phyloP scores from a whole-genome alignment of 2,329 filamentous ascomycete species.

The Talaromyces sp. region DNA sequence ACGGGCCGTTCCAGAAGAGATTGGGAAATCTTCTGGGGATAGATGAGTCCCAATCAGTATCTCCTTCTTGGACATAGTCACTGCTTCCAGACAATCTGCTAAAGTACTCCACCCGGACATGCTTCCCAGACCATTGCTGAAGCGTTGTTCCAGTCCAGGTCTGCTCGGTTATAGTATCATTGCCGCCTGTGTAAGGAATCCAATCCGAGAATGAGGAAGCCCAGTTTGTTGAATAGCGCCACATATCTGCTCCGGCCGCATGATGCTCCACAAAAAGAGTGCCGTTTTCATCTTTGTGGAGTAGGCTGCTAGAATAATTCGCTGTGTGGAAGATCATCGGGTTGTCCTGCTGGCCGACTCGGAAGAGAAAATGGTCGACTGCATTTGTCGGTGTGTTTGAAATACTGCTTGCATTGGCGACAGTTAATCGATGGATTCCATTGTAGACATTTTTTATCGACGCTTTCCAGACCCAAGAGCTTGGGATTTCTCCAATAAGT shows the following conservation, averaged over 20 bases:
- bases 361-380: conserved; percentile 57
- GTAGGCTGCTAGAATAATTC: conserved; percentile 54
- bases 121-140: conserved; percentile 57
- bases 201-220: conserved; percentile 56
- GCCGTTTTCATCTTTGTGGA: conserved; percentile 41
- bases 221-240: conserved; percentile 59
- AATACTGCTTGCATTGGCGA: conserved; percentile 48
- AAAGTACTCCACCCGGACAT: conserved; percentile 61
- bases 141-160: conserved; percentile 54
- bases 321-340: conserved; percentile 55
- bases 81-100: conserved; percentile 55
- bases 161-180: conserved; percentile 43
- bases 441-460: conserved; percentile 54
- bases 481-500: conserved; percentile 50
- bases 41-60: conserved; percentile 39
- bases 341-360: conserved; percentile 54
- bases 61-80: conserved; percentile 56
- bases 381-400: conserved; percentile 44
- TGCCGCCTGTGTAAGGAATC: conserved; percentile 50
- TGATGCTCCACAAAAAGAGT: conserved; percentile 51
- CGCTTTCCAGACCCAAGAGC: conserved; percentile 49
- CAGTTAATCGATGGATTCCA: conserved; percentile 54
- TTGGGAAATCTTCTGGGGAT: conserved; percentile 54
- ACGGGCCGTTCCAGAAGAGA: conserved; percentile 57
- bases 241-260: conserved; percentile 58